Evolutionary conservation across 495 filamentous ascomycete genomes (phyloP), one percentile per base, ranked within the genome.

Genomic region (Aspergillus taichungensis): DNA sequence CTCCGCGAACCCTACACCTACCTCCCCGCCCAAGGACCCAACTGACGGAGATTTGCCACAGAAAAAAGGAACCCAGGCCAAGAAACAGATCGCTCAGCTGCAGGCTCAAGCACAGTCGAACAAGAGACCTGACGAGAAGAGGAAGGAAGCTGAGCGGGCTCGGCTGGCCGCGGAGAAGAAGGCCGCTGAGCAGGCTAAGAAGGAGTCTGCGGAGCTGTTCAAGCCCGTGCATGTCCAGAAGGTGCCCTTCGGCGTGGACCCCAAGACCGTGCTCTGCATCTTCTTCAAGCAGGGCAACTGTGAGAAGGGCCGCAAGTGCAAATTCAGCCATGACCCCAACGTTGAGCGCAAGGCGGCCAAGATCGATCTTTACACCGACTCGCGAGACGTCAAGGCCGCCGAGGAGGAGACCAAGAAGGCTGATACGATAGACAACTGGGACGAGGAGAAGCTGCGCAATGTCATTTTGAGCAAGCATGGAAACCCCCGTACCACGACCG

Each of bases 201-300:
- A 81, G 54, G 83, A 91, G 51, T 77, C 84, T 0, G 72, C 78
- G 7, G 87, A 97, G 8, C 73, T 99, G 34, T 94, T 94, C 75
- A 95, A 92, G 68, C 91, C 92, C 4, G 83, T 92, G 7, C 88
- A 96, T 66, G 79, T 85, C 6, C 92, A 99, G 61, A 99, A 95
- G 64, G 88, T 97, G 18, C 85, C 92, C 12, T 96, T 97, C 57
- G 92, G 92, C 40, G 94, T 97, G 14, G 92, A 99, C 57, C 92
- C 92, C 6, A 99, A 97, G 76, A 97, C 90, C 0, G 87, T 99
- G n/a, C 66, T 99, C 18, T 99, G 92, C 60, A 75, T 87, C 30
- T 97, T 94, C 69, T 94, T 76, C 78, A 96, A 96, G 69, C 91
- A 94, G 66, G 94, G 94, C 5, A 81, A 85, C 54, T 99, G 92